Conservation (phyloP, 2,329 filamentous ascomycete species). For the Fusarium nisikadoi region DNA sequence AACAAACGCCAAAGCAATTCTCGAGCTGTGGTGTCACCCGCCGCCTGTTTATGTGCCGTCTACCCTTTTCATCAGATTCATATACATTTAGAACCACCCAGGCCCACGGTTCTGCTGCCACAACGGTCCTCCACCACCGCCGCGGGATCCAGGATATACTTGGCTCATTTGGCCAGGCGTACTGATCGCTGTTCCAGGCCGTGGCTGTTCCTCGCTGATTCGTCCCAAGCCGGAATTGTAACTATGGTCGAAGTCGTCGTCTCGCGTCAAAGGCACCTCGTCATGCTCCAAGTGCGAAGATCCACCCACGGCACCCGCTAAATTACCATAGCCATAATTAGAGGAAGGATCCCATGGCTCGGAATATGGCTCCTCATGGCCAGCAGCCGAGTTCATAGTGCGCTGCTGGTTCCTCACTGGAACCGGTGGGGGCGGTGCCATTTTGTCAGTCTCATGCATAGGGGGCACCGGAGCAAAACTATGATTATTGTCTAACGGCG, state of each 20-base stretch:
- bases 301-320: conserved; percentile 36
- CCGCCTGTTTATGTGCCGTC: conserved; percentile 7
- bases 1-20: conserved; percentile 1
- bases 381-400: conserved; percentile 29
- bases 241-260: conserved; percentile 58
- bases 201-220: conserved; percentile 47
- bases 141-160: conserved; percentile 38
- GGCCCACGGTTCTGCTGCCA: conserved; percentile 66
- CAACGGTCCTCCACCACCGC: conserved; percentile 54
- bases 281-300: conserved; percentile 47
- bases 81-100: conserved; percentile 55
- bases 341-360: conserved; percentile 36
- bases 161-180: conserved; percentile 34
- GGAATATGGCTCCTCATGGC: conserved; percentile 20
- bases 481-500: conserved; percentile 40
- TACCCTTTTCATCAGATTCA: conserved; percentile 6
- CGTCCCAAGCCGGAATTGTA: conserved; percentile 55
- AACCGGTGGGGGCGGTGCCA: conserved; percentile 27
- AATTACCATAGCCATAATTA: conserved; percentile 27
- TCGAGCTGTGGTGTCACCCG: background rate
- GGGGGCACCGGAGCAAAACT: conserved; percentile 46
- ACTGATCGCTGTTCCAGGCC: conserved; percentile 37
- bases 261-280: conserved; percentile 54
- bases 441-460: conserved; percentile 43
- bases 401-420: conserved; percentile 30